Percentiles rank a stretch among this genome's conserved stretches.
phyloP scores from a whole-genome alignment of 768 basidiomycete genomes.

The Solioccasus polychromus region DNA sequence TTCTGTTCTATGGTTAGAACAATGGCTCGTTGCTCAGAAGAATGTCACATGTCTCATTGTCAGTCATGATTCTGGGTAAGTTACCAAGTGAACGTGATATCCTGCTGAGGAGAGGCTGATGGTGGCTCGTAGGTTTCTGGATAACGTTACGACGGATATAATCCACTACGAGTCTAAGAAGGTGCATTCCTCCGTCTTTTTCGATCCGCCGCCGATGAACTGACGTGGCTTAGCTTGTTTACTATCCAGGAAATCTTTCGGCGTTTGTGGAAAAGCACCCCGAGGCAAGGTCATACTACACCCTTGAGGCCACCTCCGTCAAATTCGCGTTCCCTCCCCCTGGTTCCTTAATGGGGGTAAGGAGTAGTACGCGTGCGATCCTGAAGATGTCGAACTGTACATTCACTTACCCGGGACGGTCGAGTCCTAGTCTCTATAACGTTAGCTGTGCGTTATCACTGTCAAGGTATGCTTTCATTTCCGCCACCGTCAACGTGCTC shows the following conservation, averaged over 20 bases:
- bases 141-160: constrained; percentile 93
- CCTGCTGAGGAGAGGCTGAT: constrained; percentile 7
- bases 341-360: constrained; percentile 94
- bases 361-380: constrained; percentile 94
- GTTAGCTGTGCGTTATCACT: constrained; percentile 93
- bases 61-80: constrained; percentile 94
- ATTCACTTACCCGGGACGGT: constrained; percentile 88
- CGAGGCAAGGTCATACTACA: constrained; percentile 95
- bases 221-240: constrained; percentile 62
- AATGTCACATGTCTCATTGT: constrained; percentile 90
- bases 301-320: constrained; percentile 87
- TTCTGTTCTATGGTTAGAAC: constrained; percentile 90
- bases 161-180: constrained; percentile 97
- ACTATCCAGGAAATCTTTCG: constrained; percentile 91
- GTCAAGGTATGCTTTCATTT: constrained; percentile 59
- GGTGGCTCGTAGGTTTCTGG: constrained; percentile 67
- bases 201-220: constrained; percentile 15
- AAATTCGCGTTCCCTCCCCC: constrained; percentile 96
- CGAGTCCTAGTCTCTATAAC: constrained; percentile 75
- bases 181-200: constrained; percentile 37
- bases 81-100: constrained; percentile 12
- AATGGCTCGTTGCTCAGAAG: constrained; percentile 78
- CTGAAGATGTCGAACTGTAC: constrained; percentile 90
- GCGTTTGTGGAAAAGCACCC: constrained; percentile 87
- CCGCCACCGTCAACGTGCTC: constrained; percentile 22